Evolutionary conservation across 805 yeast species (phyloP).

Genomic region (Phaffomyces antillensis): DNA sequence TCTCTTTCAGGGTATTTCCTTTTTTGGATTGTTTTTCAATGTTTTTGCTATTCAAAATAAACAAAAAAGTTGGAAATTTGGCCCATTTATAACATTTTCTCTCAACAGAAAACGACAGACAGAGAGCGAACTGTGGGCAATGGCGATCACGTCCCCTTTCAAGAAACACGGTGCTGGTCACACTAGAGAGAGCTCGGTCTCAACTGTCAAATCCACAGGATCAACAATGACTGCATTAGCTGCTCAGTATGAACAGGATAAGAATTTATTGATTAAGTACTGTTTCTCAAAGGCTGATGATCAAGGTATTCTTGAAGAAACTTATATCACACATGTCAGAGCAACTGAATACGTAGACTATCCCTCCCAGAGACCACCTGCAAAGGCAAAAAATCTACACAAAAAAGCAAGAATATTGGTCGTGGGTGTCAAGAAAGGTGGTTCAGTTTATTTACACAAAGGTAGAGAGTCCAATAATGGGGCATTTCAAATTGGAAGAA

Average conservation of each 20-base stretch:
- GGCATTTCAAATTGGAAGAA: conserved; percentile 80
- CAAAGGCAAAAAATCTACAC: conserved; percentile 35
- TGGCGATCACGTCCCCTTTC: conserved; percentile 31
- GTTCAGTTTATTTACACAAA: conserved; percentile 70
- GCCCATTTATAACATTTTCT: no score
- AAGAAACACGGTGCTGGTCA: conserved; percentile 15
- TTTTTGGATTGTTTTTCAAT: background rate
- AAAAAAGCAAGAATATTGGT: conserved; percentile 56
- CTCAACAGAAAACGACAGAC: no score
- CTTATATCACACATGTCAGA: conserved; percentile 70
- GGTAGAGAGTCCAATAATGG: conserved; percentile 76
- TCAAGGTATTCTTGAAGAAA: conserved; percentile 39
- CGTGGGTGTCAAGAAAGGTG: conserved; percentile 55
- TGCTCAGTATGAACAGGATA: conserved; percentile 51
- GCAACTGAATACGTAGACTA: conserved; percentile 67
- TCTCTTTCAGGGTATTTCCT: background rate
- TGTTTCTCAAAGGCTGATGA: conserved; percentile 43
- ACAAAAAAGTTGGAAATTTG: background rate
- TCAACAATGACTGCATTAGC: conserved; percentile 36
- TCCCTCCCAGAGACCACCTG: conserved; percentile 65
- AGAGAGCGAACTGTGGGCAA: background rate
- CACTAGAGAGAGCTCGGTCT: conserved; percentile 20
- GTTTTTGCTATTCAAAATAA: background rate
- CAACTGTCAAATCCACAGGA: conserved; percentile 19
- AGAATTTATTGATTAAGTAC: conserved; percentile 37